Evolutionary conservation across 2,329 filamentous ascomycete species (phyloP), one percentile per base, ranked within the genome.

Genomic region (Fusarium sp.): DNA sequence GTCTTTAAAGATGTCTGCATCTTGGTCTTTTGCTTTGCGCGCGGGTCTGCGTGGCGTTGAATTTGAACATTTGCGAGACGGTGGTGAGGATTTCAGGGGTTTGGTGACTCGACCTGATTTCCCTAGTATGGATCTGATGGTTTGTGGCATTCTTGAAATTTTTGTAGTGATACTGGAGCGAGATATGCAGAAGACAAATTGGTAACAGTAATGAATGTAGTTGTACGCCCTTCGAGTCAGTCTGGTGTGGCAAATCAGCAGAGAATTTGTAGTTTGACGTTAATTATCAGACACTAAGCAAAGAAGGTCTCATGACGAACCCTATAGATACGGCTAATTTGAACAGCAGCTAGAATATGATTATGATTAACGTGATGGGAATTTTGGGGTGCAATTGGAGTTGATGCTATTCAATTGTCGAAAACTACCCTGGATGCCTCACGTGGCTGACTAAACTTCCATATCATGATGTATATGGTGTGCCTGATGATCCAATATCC

Each of bases 111-210:
- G 77, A 24, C 71, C 74, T 15, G 78, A 75, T 28, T 74, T 76
- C 20, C 80, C 79, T 4, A 82, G 69, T 55, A 82, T 80, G 3
- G 80, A 79, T 10, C 74, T 76, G 48, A 82, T 71, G 28, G 73
- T 78, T 44, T 76, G 73, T 69, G 79, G 78, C 51, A 61, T 75
- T 5, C 17, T 58, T 50, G 17, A 13, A 40, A 2, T 6, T 8
- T 22, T 7, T 20, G 6, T 13, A 6, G 11, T 33, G 19, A n/a
- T 20, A 24, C 33, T 44, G 44, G 20, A 26, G 9, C n/a, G 11
- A 24, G n/a, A 11, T 19, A 22, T 41, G 54, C 32, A 20, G 47
- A 19, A 17, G 37, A 17, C 10, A 20, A 35, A 24, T 41, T 20
- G 22, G 11, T 28, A 9, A 11, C 17, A n/a, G 1, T 11, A n/a